Conservation (phyloP, 306 rosid species). For the Myrica gale region DNA sequence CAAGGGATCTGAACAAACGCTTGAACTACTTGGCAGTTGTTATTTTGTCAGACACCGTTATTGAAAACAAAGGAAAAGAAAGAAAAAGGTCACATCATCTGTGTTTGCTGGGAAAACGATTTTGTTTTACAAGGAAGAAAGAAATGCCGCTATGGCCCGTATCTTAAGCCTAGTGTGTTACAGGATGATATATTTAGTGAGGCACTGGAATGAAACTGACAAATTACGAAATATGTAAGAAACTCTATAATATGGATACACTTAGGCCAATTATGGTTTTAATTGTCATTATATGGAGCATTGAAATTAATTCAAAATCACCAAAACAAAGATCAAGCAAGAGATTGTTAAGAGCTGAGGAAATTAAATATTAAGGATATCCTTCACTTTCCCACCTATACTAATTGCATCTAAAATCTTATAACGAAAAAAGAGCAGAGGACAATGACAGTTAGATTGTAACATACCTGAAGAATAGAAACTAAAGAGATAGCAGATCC, state of each 20-base stretch:
- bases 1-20: not conserved
- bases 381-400: not conserved
- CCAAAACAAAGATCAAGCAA: not conserved
- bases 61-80: not conserved
- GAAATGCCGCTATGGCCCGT: not conserved
- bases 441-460: constrained; percentile 6
- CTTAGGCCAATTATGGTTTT: not conserved
- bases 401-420: not conserved
- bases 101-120: not conserved
- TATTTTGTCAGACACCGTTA: not conserved
- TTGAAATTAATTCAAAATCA: not conserved
- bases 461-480: constrained; percentile 76
- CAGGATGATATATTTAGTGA: not conserved
- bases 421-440: constrained; percentile 15
- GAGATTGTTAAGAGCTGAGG: not conserved
- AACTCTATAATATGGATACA: constrained; percentile 1
- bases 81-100: not conserved
- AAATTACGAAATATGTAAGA: not conserved
- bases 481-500: constrained; percentile 86
- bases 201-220: not conserved
- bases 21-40: not conserved
- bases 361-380: not conserved
- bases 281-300: not conserved
- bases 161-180: not conserved
- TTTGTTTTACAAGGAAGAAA: not conserved